Evolutionary conservation across 1,284 basidiomycete species (phyloP).

Genomic region (Apiotrichum montevideense): DNA sequence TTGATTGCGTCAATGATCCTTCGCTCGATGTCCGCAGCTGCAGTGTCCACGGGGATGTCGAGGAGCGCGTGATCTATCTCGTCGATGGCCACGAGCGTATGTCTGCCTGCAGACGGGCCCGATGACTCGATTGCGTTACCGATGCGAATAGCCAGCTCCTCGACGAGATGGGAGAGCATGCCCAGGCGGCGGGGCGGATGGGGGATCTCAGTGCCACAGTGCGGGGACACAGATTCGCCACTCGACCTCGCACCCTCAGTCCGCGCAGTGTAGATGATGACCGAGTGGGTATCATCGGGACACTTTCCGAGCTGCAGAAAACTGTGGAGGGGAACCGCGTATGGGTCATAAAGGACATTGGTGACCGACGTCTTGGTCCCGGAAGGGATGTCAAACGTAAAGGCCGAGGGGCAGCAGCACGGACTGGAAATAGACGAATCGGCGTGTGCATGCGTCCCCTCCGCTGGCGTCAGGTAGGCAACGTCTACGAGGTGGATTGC

Average conservation of each 20-base stretch:
- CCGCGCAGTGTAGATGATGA: constrained; percentile 1
- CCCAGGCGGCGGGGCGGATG: not conserved
- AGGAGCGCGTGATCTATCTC: constrained; percentile 3
- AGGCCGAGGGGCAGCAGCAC: not conserved
- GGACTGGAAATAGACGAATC: not conserved
- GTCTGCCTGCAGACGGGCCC: not conserved
- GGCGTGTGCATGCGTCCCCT: constrained; percentile 1
- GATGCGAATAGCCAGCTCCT: constrained; percentile 3
- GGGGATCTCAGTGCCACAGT: not conserved
- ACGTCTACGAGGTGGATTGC: constrained; percentile 1
- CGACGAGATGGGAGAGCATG: constrained; percentile 6
- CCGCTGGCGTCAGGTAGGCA: not conserved
- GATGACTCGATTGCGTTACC: not conserved
- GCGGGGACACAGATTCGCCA: too few relatives aligned
- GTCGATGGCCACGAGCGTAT: constrained; percentile 6
- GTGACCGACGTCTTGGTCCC: not conserved
- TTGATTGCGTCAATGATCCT: constrained; percentile 1
- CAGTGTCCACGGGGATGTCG: not conserved
- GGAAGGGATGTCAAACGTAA: not conserved
- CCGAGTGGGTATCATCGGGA: not conserved
- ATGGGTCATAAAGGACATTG: not conserved
- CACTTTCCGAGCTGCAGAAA: constrained; percentile 1
- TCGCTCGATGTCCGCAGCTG: not conserved
- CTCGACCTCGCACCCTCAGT: not conserved
- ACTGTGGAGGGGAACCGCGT: not conserved